Percentiles rank a stretch among this genome's conserved stretches.
Evolutionary conservation across 352 stramenopile genomes (phyloP).

Genomic region (Phytophthora fragariaefolia): DNA sequence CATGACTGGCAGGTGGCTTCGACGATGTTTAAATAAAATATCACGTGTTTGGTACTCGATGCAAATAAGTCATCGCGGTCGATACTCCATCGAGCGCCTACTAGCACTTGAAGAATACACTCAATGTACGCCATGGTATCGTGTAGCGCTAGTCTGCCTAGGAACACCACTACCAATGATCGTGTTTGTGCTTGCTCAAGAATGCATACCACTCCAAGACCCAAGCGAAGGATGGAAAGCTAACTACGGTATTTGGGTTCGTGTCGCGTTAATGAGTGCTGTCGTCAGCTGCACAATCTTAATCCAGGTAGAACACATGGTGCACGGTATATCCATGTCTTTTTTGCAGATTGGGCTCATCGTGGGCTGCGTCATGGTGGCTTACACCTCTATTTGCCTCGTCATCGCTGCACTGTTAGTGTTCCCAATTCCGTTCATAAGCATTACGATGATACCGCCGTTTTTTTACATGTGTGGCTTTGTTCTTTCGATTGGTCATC

Average conservation of each 20-base stretch:
- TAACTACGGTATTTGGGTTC: not conserved
- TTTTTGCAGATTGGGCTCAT: not conserved
- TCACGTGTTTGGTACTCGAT: too few species aligned
- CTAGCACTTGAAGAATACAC: too few species aligned
- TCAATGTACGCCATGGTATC: too few species aligned
- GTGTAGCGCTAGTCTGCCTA: not conserved
- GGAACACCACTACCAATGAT: not conserved
- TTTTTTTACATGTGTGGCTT: constrained; percentile 2
- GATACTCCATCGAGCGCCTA: too few species aligned
- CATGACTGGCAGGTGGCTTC: too few species aligned
- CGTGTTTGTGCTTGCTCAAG: not conserved
- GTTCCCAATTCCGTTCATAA: constrained; percentile 7
- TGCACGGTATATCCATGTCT: not conserved
- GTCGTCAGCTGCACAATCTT: not conserved
- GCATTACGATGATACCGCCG: not conserved
- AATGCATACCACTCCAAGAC: not conserved
- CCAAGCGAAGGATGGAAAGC: not conserved
- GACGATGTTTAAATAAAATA: too few species aligned
- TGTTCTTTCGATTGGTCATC: not conserved
- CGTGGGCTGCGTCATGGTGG: not conserved
- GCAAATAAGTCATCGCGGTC: too few species aligned
- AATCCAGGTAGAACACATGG: not conserved
- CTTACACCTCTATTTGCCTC: not conserved
- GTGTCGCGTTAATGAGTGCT: not conserved
- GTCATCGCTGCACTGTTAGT: not conserved